Base-by-base conservation (phyloP, 169 alveolate species). In the Cystoisospora suis region DNA sequence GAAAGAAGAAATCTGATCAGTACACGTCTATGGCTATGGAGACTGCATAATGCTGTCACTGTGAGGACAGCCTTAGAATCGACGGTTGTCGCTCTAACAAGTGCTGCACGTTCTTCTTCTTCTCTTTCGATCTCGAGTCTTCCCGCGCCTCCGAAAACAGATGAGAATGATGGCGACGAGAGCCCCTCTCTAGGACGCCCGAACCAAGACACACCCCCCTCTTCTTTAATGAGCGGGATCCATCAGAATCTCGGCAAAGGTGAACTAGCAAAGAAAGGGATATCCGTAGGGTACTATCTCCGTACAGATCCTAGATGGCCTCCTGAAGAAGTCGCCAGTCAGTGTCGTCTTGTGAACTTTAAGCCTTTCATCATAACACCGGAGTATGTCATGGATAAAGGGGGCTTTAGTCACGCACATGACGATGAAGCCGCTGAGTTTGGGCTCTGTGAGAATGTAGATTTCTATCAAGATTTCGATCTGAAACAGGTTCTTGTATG, bases 11-110 rank as follows among this genome's bases (percentile, higher is more conserved):
- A 72, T 17, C 42, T 88, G 83, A 58, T 44, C 40, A 29, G 79
- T 23, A 70, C 79, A 1, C 69, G 27, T 53, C 88, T 88, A 75
- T 88, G 92, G 92, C 83, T 88, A n/a, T 88, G 92, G 92, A 53
- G 92, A 32, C 81, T 88, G 34, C 92, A 88, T 88, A 88, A 88
- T 45, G 92, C 92, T 23, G 92, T 88, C 32, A 88, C 47, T 7
- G 88, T 88, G 12, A 80, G 92, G 6, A 88, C 92, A 32, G 92
- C 92, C 6, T 65, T 72, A 38, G 92, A 88, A 27, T 46, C 88
- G 86, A 88, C 88, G 53, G 79, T 75, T 27, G 88, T 75, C 46
- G 45, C 38, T 36, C 45, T 88, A 23, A 86, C 65, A 53, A 23
- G 23, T 12, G 29, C 12, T 23, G 29, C 65, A 53, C 29, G 23